Percentiles rank a stretch among this genome's conserved stretches.
Evolutionary conservation across 139 green algal species (phyloP).

Genomic region (Zygnema circumcarinatum): DNA sequence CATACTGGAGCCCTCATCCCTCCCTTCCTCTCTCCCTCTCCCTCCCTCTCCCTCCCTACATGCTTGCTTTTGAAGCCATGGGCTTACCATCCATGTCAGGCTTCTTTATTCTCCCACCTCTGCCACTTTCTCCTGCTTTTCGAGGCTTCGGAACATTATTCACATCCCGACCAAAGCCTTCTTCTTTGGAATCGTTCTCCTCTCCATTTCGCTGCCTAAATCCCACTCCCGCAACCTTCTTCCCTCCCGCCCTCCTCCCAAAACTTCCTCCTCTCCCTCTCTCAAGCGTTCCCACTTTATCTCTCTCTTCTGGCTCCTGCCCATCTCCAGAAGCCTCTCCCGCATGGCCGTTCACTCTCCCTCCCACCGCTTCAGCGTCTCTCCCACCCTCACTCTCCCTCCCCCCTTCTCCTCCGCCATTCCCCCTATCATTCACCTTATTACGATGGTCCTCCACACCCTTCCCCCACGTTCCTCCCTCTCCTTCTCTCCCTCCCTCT

Average conservation of each 20-base stretch:
- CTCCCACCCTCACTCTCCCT: not conserved
- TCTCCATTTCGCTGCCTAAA: not conserved
- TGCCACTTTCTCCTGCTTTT: not conserved
- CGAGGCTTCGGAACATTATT: not conserved
- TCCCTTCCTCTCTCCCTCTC: no score
- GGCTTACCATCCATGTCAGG: not conserved
- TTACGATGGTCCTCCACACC: not conserved
- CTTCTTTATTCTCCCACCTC: not conserved
- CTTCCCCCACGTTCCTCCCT: not conserved
- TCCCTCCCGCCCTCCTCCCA: not conserved
- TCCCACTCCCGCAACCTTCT: not conserved
- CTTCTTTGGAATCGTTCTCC: not conserved
- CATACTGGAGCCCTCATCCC: no score
- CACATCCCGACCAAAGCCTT: not conserved
- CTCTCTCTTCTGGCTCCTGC: not conserved
- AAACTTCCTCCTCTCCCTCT: not conserved
- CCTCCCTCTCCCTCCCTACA: not conserved
- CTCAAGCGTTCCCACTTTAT: no score
- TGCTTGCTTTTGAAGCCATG: not conserved
- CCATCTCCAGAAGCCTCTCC: not conserved
- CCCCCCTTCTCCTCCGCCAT: not conserved
- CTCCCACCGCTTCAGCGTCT: not conserved
- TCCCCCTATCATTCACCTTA: no score
- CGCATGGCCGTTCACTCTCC: not conserved
- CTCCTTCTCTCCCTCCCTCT: slow-evolving; percentile 1